Evolutionary conservation across 2,329 filamentous ascomycete species (phyloP).

Genomic region (Colletotrichum magnum): DNA sequence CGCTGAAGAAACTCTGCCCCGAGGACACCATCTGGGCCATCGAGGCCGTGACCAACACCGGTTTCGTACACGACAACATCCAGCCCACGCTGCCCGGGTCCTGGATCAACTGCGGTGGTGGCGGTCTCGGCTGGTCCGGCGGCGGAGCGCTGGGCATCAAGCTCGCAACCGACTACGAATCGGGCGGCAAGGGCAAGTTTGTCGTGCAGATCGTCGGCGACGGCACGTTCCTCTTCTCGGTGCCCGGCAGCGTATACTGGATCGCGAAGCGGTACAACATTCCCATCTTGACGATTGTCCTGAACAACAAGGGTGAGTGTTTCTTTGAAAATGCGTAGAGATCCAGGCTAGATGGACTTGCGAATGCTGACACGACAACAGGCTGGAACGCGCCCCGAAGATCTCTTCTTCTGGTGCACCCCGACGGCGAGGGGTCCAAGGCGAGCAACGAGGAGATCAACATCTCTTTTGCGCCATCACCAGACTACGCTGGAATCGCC

Average conservation of each 20-base stretch:
- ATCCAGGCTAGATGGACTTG: background rate
- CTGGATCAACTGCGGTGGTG: constrained; percentile 87
- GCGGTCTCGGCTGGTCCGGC: constrained; percentile 85
- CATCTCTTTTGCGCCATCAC: constrained; percentile 60
- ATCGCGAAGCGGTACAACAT: constrained; percentile 68
- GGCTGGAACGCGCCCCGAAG: constrained; percentile 62
- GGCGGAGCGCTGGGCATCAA: constrained; percentile 84
- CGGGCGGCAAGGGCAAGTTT: constrained; percentile 61
- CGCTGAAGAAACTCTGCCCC: constrained; percentile 51
- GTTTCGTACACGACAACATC: constrained; percentile 78
- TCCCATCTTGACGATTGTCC: constrained; percentile 67
- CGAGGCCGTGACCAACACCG: constrained; percentile 82
- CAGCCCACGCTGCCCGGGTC: constrained; percentile 77
- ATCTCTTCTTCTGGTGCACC: constrained; percentile 60
- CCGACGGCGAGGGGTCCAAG: constrained; percentile 55
- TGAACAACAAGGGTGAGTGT: constrained; percentile 68
- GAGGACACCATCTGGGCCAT: constrained; percentile 79
- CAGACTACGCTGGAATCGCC: constrained; percentile 55
- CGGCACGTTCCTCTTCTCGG: constrained; percentile 69
- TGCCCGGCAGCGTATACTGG: constrained; percentile 70
- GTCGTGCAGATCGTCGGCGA: constrained; percentile 71
- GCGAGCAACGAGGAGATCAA: constrained; percentile 62
- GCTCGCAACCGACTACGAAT: constrained; percentile 68
- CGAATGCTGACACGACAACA: constrained; percentile 31
- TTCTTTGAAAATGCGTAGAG: constrained; percentile 17